Base-by-base conservation (phyloP, 2,329 filamentous ascomycete genomes). In the Neofusicoccum ribis region DNA sequence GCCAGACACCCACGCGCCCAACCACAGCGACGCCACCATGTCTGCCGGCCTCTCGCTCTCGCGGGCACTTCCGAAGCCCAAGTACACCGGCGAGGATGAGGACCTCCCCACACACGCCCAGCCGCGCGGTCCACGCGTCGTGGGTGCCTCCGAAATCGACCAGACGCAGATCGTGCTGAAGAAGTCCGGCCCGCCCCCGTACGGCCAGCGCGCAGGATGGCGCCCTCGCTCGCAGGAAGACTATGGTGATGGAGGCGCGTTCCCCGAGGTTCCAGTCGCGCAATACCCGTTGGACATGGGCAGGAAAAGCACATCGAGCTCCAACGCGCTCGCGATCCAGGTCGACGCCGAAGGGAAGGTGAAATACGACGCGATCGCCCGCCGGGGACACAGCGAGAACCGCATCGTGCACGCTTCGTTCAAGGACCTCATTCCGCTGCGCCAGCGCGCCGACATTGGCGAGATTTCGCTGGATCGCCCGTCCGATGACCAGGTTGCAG, bases 271-370 rank as follows among this genome's bases (percentile, higher is more conserved):
- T 34, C 89, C 91, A 14, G 88, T 98, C 61, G 95, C 94, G 49
- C 95, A 99, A 75, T 99, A 98, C 75, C 95, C 95, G 11, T 86
- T 97, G 59, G 92, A 96, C 66, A 97, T 98, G 92, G 94, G 94
- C 66, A 88, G 89, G 72, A 96, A 96, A 79, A 82, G 81, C 66
- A 73, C 79, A 2, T 82, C 87, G 8, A 85, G 85, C 52, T 95
- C 89, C 70, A 98, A 97, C 80, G 93, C 95, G 64, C 85, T 99
- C 54, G 90, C 93, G n/a, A 85, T 98, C 37, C 91, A 96, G 76
- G 93, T 98, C 41, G 93, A 98, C 74, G 88, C 85, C 0, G 90
- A 96, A 69, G 95, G 95, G 50, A 96, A 96, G 75, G 91, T 97
- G 68, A 96, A 97, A 79, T 99, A 97, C 81, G 93, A 97, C 77